phyloP scores from a whole-genome alignment of 208 protist genomes.

The Leptomonas seymouri region DNA sequence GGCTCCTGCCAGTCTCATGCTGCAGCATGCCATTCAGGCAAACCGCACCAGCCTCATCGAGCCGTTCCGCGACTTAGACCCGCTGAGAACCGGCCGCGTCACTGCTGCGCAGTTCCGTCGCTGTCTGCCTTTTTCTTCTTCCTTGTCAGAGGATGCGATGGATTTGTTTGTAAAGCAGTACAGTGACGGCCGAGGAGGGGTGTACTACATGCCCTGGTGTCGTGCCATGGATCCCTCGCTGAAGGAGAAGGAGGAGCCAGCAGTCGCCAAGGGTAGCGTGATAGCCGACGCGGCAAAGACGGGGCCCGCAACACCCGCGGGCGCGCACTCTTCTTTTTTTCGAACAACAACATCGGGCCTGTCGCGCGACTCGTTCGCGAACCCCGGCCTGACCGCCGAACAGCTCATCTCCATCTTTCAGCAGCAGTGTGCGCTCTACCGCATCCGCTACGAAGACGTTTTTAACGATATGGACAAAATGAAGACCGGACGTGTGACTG shows the following conservation, averaged over 20 bases:
- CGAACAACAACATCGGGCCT: constrained; percentile 7
- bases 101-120: constrained; percentile 71
- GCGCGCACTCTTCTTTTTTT: neutral
- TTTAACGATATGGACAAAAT: constrained; percentile 87
- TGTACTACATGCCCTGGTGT: constrained; percentile 83
- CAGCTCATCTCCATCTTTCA: constrained; percentile 62
- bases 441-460: constrained; percentile 81
- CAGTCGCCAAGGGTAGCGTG: neutral
- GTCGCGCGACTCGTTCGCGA: constrained; percentile 28
- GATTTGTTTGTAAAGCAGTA: constrained; percentile 74
- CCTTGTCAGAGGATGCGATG: constrained; percentile 33
- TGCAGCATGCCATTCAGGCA: constrained; percentile 53
- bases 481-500: constrained; percentile 75
- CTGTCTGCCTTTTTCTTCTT: constrained; percentile 53
- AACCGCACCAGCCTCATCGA: constrained; percentile 52
- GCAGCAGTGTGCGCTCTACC: constrained; percentile 71
- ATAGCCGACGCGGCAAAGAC: neutral
- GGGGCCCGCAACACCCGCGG: neutral
- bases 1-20: constrained; percentile 29
- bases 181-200: constrained; percentile 64
- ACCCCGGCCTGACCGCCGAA: constrained; percentile 42
- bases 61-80: constrained; percentile 83
- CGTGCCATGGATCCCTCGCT: constrained; percentile 55
- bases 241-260: constrained; percentile 11
- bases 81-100: constrained; percentile 68